Percentiles rank a stretch among this genome's conserved stretches.
phyloP scores from a whole-genome alignment of 192 early-diverging fungal genomes.

The Coemansia sp. region DNA sequence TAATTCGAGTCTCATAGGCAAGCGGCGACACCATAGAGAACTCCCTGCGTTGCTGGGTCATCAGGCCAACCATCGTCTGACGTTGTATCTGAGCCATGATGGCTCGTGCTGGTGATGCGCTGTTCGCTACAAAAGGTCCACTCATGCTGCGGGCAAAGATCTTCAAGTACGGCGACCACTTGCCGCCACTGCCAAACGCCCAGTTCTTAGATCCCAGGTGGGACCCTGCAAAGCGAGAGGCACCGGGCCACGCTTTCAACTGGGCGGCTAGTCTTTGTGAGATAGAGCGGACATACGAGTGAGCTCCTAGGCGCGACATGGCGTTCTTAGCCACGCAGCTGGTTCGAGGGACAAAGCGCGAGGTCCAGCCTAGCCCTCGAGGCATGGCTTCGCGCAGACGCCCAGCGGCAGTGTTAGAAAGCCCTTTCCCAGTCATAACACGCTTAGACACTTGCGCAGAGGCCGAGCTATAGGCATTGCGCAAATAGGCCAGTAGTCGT shows the following conservation, averaged over 20 bases:
- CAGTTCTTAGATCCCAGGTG: conserved; percentile 5
- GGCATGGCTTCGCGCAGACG: conserved; percentile 29
- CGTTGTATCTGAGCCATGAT: conserved; percentile 45
- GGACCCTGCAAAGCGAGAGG: conserved; percentile 16
- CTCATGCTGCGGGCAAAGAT: conserved; percentile 25
- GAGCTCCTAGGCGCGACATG: conserved; percentile 12
- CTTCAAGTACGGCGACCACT: conserved; percentile 43
- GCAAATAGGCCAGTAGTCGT: conserved; percentile 36
- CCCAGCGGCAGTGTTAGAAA: conserved; percentile 26
- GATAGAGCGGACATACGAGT: conserved; percentile 14
- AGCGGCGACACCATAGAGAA: conserved; percentile 21
- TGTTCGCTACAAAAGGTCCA: conserved; percentile 12
- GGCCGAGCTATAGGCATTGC: conserved; percentile 14
- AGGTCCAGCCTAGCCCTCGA: conserved; percentile 20
- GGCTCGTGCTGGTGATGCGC: conserved; percentile 17
- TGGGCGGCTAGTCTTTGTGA: conserved; percentile 13
- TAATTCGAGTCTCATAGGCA: conserved; percentile 12
- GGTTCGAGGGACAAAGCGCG: conserved; percentile 9
- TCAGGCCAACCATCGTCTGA: conserved; percentile 26
- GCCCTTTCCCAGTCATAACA: conserved; percentile 4
- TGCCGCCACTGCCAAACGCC: conserved; percentile 46
- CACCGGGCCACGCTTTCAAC: not conserved
- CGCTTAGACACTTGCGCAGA: conserved; percentile 1
- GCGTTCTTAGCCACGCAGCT: conserved; percentile 3
- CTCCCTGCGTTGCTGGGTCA: conserved; percentile 43